A percentile compares a stretch with the other conserved stretches of the same genome.
Evolutionary conservation across 257 asterid species (phyloP).

Genomic region (Agastache rugosa): DNA sequence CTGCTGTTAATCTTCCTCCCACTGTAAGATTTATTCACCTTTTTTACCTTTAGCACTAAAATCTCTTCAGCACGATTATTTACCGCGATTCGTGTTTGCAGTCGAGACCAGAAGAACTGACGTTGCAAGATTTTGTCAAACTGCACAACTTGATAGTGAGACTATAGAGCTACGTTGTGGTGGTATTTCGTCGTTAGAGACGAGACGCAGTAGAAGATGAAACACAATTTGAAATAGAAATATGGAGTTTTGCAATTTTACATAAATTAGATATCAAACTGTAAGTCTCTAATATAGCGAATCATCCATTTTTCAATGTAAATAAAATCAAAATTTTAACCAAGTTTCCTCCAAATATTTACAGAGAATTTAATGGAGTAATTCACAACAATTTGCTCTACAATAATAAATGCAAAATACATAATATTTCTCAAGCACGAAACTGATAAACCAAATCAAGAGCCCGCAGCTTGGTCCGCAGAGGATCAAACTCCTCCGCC

Average conservation of each 20-base stretch:
- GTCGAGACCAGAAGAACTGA: constrained; percentile 97
- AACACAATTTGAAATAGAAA: constrained; percentile 12
- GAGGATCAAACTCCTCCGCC: constrained; percentile 54
- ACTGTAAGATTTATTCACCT: constrained; percentile 56
- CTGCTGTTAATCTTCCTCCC: constrained; percentile 60
- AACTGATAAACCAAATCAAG: constrained; percentile 79
- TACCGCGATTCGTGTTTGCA: constrained; percentile 39
- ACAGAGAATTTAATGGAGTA: neutral
- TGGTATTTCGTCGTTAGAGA: too few relatives aligned
- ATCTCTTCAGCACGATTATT: constrained; percentile 12
- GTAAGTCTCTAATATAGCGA: neutral
- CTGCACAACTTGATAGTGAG: constrained; percentile 68
- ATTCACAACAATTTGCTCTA: neutral
- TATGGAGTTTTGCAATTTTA: neutral
- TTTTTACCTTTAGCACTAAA: neutral
- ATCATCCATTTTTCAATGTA: neutral
- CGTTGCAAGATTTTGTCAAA: constrained; percentile 74
- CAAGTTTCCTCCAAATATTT: neutral
- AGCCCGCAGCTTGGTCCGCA: constrained; percentile 56
- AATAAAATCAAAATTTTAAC: neutral
- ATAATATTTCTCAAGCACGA: constrained; percentile 52
- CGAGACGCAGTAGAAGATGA: neutral
- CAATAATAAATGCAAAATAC: neutral
- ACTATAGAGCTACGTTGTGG: constrained; percentile 38
- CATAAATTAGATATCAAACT: neutral